phyloP scores from a whole-genome alignment of 768 basidiomycete genomes.

The Boletus reticulatus region DNA sequence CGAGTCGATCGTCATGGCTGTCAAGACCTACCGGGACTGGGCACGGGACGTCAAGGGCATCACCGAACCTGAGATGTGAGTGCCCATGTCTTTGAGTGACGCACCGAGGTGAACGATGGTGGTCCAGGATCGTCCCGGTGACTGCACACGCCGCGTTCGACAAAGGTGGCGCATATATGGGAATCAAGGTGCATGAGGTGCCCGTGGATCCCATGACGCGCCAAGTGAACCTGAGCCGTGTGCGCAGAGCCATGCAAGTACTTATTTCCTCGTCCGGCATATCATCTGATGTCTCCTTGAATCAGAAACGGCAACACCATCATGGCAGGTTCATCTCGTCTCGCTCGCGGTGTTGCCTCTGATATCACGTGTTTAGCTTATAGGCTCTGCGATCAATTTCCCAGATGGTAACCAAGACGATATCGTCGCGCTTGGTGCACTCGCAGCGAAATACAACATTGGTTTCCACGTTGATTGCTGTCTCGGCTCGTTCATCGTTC shows the following conservation, averaged over 20 bases:
- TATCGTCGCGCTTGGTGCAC: conserved; percentile 70
- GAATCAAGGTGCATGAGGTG: conserved; percentile 85
- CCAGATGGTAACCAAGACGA: conserved; percentile 87
- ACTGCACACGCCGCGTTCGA: conserved; percentile 95
- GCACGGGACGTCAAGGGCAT: conserved; percentile 83
- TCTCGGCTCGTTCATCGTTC: conserved; percentile 90
- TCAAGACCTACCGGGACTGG: conserved; percentile 95
- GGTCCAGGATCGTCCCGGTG: conserved; percentile 68
- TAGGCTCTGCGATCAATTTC: conserved; percentile 85
- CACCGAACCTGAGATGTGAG: conserved; percentile 89
- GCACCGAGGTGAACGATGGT: background rate
- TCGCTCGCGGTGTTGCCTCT: background rate
- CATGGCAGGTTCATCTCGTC: conserved; percentile 48
- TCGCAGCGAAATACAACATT: conserved; percentile 73
- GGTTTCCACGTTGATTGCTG: conserved; percentile 96
- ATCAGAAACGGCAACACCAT: conserved; percentile 84
- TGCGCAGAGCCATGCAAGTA: conserved; percentile 85
- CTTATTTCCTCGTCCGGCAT: background rate
- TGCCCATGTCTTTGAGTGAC: background rate
- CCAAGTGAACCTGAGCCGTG: conserved; percentile 70
- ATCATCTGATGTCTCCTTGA: conserved; percentile 1
- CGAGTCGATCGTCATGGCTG: conserved; percentile 93
- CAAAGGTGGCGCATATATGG: conserved; percentile 87
- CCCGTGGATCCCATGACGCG: conserved; percentile 78
- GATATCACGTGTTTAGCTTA: conserved; percentile 46